Conservation (phyloP, 345 rosid genomes). For the Melaleuca quinquenervia region DNA sequence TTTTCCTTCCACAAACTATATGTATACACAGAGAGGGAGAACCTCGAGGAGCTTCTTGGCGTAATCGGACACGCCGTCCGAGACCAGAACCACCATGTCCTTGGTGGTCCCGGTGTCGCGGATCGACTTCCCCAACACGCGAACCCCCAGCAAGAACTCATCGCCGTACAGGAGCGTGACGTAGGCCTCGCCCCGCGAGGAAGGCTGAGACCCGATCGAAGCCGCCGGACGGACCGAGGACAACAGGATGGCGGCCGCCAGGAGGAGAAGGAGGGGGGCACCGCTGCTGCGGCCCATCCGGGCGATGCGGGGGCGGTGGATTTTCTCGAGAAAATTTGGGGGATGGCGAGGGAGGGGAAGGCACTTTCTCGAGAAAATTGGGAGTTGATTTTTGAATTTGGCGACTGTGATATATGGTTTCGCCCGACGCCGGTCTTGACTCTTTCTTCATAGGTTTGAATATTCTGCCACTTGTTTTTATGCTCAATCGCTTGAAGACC, state of each 20-base stretch:
- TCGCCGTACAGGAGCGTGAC: constrained; percentile 86
- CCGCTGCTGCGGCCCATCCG: neutral
- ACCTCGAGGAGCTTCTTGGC: constrained; percentile 62
- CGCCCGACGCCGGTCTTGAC: neutral
- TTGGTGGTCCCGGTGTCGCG: constrained; percentile 67
- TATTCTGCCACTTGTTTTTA: neutral
- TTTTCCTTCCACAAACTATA: neutral
- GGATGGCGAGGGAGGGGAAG: neutral
- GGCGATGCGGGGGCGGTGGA: constrained; percentile 4
- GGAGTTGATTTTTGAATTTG: neutral
- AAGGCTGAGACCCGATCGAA: constrained; percentile 17
- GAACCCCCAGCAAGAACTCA: constrained; percentile 87
- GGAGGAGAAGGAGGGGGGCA: constrained; percentile 5
- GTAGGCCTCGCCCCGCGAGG: constrained; percentile 49
- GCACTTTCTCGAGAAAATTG: constrained; percentile 17
- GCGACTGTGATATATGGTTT: neutral
- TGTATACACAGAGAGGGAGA: neutral
- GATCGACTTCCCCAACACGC: constrained; percentile 89
- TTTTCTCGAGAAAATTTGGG: constrained; percentile 20
- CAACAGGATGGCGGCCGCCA: constrained; percentile 12
- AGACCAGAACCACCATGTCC: constrained; percentile 84
- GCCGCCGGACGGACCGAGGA: constrained; percentile 14
- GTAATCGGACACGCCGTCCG: constrained; percentile 83
- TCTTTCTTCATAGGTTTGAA: neutral
- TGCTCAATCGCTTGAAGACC: neutral